Percentiles rank a stretch among this genome's conserved stretches.
phyloP scores from a whole-genome alignment of 345 rosid genomes.

The Pistacia atlantica region DNA sequence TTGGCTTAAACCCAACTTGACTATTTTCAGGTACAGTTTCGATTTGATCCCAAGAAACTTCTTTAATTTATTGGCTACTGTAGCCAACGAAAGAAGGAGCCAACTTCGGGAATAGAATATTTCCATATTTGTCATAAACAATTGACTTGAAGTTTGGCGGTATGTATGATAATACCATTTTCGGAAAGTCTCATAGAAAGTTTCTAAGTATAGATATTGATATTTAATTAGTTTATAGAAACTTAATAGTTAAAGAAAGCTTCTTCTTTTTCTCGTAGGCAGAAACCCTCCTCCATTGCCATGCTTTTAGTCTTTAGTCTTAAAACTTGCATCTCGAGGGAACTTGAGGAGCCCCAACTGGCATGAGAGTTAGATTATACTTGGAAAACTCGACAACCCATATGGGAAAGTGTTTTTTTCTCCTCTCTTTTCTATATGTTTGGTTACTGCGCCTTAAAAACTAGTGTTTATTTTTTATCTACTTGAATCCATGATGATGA shows the following conservation, averaged over 20 bases:
- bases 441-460: neutral
- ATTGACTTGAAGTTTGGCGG: neutral
- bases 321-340: slow-evolving; percentile 5
- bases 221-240: neutral
- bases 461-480: neutral
- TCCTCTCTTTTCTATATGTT: neutral
- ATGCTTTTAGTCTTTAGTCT: neutral
- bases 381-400: neutral
- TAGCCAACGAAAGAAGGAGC: neutral
- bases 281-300: slow-evolving; percentile 2
- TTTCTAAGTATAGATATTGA: too few species aligned
- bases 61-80: neutral
- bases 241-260: neutral
- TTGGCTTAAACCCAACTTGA: too few species aligned
- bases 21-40: too few species aligned
- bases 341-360: neutral
- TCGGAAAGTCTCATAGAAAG: neutral
- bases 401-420: neutral
- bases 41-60: neutral
- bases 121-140: neutral
- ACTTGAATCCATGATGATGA: too few species aligned
- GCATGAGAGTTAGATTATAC: neutral
- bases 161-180: neutral
- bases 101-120: neutral
- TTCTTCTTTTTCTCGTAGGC: neutral